Conservation (phyloP, 345 rosid genomes). For the Populus deltoides region DNA sequence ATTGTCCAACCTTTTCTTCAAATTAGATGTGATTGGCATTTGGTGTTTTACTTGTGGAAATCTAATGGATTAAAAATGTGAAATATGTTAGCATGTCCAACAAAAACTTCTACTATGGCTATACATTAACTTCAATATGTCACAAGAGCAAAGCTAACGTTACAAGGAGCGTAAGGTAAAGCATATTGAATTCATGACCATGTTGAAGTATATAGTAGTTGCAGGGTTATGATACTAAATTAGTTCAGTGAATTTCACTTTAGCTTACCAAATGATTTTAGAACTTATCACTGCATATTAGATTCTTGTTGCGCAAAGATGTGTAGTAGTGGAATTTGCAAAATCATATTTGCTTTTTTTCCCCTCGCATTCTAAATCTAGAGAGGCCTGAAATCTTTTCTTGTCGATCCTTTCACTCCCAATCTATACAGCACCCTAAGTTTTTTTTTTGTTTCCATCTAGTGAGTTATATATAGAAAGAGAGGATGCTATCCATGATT, state of each 20-base stretch:
- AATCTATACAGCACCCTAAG: background rate
- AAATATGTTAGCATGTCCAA: background rate
- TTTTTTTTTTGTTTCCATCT: background rate
- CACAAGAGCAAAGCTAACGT: background rate
- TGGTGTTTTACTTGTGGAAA: background rate
- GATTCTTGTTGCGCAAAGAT: background rate
- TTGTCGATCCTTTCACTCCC: background rate
- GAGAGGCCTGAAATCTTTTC: background rate
- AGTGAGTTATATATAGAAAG: background rate
- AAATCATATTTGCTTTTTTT: background rate
- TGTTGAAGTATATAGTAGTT: background rate
- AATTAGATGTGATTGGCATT: background rate
- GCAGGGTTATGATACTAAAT: background rate
- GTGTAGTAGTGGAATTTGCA: background rate
- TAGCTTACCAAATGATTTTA: background rate
- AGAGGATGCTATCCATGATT: background rate
- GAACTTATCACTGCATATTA: background rate
- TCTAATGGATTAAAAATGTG: background rate
- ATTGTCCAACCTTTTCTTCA: background rate
- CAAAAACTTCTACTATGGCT: background rate
- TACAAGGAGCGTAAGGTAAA: background rate
- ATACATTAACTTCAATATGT: background rate
- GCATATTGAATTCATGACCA: background rate
- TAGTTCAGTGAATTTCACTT: background rate
- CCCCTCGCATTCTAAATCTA: background rate